Evolutionary conservation across 2,329 filamentous ascomycete species (phyloP).

Genomic region (Xylaria polymorpha): DNA sequence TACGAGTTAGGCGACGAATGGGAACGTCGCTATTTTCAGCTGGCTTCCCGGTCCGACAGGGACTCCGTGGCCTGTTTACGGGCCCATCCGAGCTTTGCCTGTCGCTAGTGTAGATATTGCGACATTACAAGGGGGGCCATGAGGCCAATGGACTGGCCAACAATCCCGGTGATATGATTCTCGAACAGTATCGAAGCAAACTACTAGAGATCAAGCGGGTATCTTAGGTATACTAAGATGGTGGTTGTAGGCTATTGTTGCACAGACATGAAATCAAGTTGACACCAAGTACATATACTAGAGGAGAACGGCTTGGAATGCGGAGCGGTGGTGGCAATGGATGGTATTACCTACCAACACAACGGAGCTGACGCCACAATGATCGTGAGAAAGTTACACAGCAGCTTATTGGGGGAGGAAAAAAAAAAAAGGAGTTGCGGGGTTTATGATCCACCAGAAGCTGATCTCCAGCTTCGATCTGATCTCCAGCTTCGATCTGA

Average conservation of each 20-base stretch:
- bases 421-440: not conserved
- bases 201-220: not conserved
- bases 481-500: not conserved
- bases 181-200: not conserved
- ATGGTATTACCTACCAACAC: slow-evolving; percentile 18
- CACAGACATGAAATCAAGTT: not conserved
- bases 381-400: not conserved
- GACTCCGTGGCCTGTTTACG: slow-evolving; percentile 28
- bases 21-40: slow-evolving; percentile 40
- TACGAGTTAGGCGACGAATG: slow-evolving; percentile 39
- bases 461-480: too few species aligned
- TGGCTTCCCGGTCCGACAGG: slow-evolving; percentile 21
- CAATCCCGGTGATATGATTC: slow-evolving; percentile 4
- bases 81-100: slow-evolving; percentile 30
- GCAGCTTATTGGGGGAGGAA: not conserved
- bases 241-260: not conserved
- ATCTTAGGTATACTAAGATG: not conserved
- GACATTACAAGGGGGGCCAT: slow-evolving; percentile 27
- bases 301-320: not conserved
- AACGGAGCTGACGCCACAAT: slow-evolving; percentile 17
- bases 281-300: not conserved
- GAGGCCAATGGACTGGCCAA: slow-evolving; percentile 12
- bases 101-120: slow-evolving; percentile 16
- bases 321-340: slow-evolving; percentile 6
- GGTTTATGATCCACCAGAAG: too few species aligned